Percentiles rank a stretch among this genome's conserved stretches.
phyloP scores from a whole-genome alignment of 305 asterid genomes.

The Fraxinus dipetala region DNA sequence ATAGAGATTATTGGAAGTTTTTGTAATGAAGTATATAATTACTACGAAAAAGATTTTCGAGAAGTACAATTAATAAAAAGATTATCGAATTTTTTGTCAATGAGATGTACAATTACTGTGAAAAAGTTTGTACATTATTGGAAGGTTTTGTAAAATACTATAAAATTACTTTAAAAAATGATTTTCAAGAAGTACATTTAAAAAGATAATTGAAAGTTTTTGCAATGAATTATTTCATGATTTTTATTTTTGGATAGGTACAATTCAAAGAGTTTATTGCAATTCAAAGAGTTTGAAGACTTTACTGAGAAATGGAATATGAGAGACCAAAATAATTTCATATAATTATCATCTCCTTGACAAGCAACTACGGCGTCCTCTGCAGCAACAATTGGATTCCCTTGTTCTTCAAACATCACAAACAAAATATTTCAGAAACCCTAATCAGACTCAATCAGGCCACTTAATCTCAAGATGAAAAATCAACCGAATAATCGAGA shows the following conservation, averaged over 20 bases:
- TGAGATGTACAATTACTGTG: background rate
- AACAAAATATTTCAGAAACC: constrained; percentile 16
- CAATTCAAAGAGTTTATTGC: background rate
- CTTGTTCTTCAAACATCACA: constrained; percentile 8
- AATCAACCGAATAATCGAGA: constrained; percentile 25
- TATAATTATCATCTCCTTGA: background rate
- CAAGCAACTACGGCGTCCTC: constrained; percentile 17
- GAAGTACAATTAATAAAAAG: background rate
- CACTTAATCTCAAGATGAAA: constrained; percentile 24
- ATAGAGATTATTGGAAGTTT: background rate
- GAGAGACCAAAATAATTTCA: background rate
- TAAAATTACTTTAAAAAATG: too few relatives aligned
- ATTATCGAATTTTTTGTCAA: background rate
- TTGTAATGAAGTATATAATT: background rate
- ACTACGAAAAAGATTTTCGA: background rate
- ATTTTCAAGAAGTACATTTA: too few relatives aligned
- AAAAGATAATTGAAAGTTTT: background rate
- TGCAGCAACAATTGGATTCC: constrained; percentile 19
- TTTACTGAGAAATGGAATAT: too few relatives aligned
- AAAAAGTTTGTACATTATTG: background rate
- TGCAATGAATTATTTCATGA: too few relatives aligned
- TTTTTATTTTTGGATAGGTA: background rate
- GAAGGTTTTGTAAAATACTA: too few relatives aligned
- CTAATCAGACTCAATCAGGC: constrained; percentile 21
- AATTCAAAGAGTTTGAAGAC: background rate